Conservation (phyloP, 495 filamentous ascomycete species). For the Aspergillus bridgeri region DNA sequence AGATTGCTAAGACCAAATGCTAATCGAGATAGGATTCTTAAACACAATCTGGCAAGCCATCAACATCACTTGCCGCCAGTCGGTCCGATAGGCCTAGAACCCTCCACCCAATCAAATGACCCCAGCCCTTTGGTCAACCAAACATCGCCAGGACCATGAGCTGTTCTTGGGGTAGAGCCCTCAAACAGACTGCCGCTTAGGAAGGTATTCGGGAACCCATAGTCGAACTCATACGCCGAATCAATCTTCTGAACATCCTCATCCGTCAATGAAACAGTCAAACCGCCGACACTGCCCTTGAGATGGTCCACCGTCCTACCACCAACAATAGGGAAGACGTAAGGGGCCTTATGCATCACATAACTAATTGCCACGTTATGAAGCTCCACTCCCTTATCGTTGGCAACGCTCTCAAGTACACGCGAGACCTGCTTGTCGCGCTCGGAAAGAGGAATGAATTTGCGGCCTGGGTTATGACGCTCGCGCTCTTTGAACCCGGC, state of each 20-base stretch:
- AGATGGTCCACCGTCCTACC: too few relatives aligned
- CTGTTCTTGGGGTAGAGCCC: slow-evolving; percentile 21
- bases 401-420: slow-evolving; percentile 57
- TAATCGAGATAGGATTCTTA: too few relatives aligned
- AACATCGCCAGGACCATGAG: slow-evolving; percentile 39
- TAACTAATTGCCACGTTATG: slow-evolving; percentile 7
- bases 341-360: too few relatives aligned
- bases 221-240: too few relatives aligned
- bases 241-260: too few relatives aligned
- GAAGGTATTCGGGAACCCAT: slow-evolving; percentile 27
- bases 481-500: slow-evolving; percentile 25
- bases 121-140: slow-evolving; percentile 43
- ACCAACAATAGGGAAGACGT: too few relatives aligned
- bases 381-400: slow-evolving; percentile 45
- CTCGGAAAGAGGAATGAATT: slow-evolving; percentile 27
- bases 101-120: slow-evolving; percentile 38
- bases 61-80: too few relatives aligned
- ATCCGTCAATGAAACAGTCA: too few relatives aligned
- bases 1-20: too few relatives aligned
- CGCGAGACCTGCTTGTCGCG: slow-evolving; percentile 50
- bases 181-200: slow-evolving; percentile 26
- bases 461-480: slow-evolving; percentile 28
- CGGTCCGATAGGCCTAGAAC: slow-evolving; percentile 15
- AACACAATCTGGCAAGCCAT: too few relatives aligned
- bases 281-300: too few relatives aligned